phyloP scores from a whole-genome alignment of 2,329 filamentous ascomycete genomes.

The Ploettnerulaceae sp. region DNA sequence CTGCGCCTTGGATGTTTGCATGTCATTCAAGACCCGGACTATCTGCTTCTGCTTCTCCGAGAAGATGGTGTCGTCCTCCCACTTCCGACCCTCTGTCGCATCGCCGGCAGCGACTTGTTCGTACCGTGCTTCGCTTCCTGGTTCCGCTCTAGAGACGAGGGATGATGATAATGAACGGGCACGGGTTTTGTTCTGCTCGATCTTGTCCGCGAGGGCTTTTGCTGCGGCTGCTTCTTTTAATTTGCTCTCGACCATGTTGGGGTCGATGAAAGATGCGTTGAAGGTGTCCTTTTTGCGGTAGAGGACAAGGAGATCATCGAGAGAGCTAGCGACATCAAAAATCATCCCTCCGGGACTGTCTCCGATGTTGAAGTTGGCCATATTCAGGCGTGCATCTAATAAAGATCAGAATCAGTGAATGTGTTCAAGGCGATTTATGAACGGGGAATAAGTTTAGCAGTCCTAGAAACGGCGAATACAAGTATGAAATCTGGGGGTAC shows the following conservation, averaged over 20 bases:
- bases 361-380: constrained; percentile 41
- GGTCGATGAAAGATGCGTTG: constrained; percentile 5
- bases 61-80: constrained; percentile 26
- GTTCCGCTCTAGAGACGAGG: background rate
- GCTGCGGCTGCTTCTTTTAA: constrained; percentile 9
- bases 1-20: constrained; percentile 32
- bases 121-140: background rate
- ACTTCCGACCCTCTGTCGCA: background rate
- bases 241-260: constrained; percentile 29
- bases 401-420: constrained; percentile 33
- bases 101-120: background rate
- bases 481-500: background rate
- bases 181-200: background rate
- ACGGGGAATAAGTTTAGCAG: background rate
- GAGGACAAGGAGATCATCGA: constrained; percentile 43
- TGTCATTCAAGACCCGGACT: constrained; percentile 30
- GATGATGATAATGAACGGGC: background rate
- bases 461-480: too few relatives aligned
- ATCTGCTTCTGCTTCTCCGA: constrained; percentile 30
- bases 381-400: constrained; percentile 45
- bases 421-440: background rate
- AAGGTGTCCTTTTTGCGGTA: constrained; percentile 38
- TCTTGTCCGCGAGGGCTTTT: background rate
- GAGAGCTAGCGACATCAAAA: constrained; percentile 41
- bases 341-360: constrained; percentile 41